Evolutionary conservation across 176 grass and related monocot genomes (phyloP).

Genomic region (Melocanna baccifera): DNA sequence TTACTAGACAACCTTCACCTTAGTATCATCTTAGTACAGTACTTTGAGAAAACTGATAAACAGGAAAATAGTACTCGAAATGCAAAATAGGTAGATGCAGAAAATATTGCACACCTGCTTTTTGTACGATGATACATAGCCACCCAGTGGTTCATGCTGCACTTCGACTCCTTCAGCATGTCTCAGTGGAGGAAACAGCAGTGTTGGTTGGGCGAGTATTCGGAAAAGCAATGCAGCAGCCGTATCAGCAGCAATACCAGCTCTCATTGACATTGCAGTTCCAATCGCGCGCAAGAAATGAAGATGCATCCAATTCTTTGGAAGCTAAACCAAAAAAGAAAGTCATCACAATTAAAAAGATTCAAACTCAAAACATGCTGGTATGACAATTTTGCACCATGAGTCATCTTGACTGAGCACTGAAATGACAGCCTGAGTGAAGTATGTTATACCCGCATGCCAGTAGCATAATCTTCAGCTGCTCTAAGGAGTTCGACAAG

Average conservation of each 20-base stretch:
- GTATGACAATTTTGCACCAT: neutral
- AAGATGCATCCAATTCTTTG: constrained; percentile 97
- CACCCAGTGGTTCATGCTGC: constrained; percentile 83
- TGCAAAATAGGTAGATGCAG: constrained; percentile 13
- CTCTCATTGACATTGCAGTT: constrained; percentile 98
- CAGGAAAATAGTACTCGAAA: neutral
- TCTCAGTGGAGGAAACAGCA: constrained; percentile 96
- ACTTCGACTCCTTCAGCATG: constrained; percentile 84
- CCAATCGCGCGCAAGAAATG: constrained; percentile 96
- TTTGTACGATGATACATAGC: constrained; percentile 90
- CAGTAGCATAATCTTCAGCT: constrained; percentile 90
- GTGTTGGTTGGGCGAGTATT: constrained; percentile 86
- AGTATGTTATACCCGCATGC: constrained; percentile 72
- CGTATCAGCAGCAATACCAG: constrained; percentile 89
- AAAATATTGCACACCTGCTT: constrained; percentile 68
- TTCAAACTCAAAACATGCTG: constrained; percentile 3
- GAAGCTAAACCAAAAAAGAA: constrained; percentile 59
- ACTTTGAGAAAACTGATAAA: constrained; percentile 5
- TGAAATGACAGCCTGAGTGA: neutral
- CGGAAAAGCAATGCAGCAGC: constrained; percentile 95
- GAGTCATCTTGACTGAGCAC: constrained; percentile 11
- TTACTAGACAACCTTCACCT: neutral
- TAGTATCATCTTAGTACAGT: neutral
- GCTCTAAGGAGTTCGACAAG: constrained; percentile 99
- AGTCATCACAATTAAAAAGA: constrained; percentile 16